A percentile compares a stretch with the other conserved stretches of the same genome.
These are phyloP conservation scores for Kazachstania kunashirensis DNA, from an alignment of 805 yeast species.

Conservation along the genomic window DNA sequence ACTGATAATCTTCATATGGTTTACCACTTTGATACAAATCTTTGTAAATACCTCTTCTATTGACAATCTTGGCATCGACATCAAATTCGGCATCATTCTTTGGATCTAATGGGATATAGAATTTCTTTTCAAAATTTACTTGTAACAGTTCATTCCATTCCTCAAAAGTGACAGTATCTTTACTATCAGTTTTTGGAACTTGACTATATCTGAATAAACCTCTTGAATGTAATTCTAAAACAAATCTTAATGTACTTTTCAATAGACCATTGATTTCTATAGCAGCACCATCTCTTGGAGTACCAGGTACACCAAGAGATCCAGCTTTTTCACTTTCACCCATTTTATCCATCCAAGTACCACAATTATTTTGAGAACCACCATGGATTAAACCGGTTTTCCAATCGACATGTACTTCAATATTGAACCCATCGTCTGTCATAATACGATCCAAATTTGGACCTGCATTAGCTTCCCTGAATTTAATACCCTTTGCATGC, in stretches of 20 bases:
- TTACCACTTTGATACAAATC: conserved; percentile 76
- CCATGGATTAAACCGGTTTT: conserved; percentile 78
- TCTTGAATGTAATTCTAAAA: conserved; percentile 42
- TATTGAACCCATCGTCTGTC: conserved; percentile 87
- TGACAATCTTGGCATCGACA: conserved; percentile 55
- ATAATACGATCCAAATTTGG: conserved; percentile 79
- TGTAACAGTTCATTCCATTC: conserved; percentile 69
- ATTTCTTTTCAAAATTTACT: conserved; percentile 68
- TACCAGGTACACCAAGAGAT: conserved; percentile 88
- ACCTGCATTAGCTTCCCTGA: conserved; percentile 94
- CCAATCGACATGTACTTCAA: conserved; percentile 78
- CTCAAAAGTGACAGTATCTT: conserved; percentile 38
- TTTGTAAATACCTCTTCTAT: conserved; percentile 90
- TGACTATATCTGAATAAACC: conserved; percentile 48
- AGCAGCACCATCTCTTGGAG: conserved; percentile 97
- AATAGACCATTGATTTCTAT: conserved; percentile 83
- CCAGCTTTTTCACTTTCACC: conserved; percentile 84
- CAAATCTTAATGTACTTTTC: conserved; percentile 78
- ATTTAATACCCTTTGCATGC: conserved; percentile 81
- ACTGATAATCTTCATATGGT: conserved; percentile 86
- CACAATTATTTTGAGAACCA: conserved; percentile 88
- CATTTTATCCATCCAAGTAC: conserved; percentile 99
- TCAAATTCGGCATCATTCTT: conserved; percentile 51
- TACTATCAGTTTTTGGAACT: conserved; percentile 54
- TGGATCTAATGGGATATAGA: conserved; percentile 61